Percentiles rank a stretch among this genome's conserved stretches.
These are phyloP conservation scores for Abelmoschus esculentus DNA, from an alignment of 345 rosid genomes.

Conservation along the genomic window DNA sequence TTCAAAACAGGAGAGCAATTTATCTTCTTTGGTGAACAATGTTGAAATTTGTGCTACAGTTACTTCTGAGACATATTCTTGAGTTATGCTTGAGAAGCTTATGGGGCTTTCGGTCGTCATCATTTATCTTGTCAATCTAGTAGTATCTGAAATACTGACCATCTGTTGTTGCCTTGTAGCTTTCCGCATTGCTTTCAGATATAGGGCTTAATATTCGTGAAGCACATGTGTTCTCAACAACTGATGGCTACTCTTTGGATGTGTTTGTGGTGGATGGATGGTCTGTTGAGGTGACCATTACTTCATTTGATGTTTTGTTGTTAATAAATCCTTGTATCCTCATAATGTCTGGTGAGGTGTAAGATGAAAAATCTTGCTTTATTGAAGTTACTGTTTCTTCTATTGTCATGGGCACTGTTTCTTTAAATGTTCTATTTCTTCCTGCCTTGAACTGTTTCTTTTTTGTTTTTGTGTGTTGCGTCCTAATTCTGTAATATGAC, in stretches of 20 bases:
- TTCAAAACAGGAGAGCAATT: not conserved
- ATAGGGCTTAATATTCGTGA: constrained; percentile 71
- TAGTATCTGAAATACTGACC: not conserved
- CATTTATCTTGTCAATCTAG: not conserved
- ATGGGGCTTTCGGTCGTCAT: not conserved
- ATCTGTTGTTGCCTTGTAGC: constrained; percentile 16
- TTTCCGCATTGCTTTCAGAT: constrained; percentile 68
- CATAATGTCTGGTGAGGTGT: too few species aligned
- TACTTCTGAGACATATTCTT: not conserved
- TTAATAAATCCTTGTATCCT: not conserved
- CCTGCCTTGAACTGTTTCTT: constrained; percentile 17
- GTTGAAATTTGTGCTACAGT: not conserved
- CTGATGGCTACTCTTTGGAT: constrained; percentile 49
- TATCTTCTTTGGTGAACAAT: not conserved
- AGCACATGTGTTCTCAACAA: constrained; percentile 75
- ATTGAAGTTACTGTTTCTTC: not conserved
- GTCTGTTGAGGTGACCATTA: not conserved
- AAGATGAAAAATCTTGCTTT: too few species aligned
- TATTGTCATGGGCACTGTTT: not conserved
- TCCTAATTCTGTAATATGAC: not conserved
- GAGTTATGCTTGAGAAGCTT: not conserved
- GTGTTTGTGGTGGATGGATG: constrained; percentile 1
- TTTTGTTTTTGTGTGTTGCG: too few species aligned
- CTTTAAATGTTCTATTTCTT: not conserved
- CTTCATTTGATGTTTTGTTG: not conserved